Evolutionary conservation across 768 basidiomycete genomes (phyloP).

Genomic region (Phaeotremella skinneri): DNA sequence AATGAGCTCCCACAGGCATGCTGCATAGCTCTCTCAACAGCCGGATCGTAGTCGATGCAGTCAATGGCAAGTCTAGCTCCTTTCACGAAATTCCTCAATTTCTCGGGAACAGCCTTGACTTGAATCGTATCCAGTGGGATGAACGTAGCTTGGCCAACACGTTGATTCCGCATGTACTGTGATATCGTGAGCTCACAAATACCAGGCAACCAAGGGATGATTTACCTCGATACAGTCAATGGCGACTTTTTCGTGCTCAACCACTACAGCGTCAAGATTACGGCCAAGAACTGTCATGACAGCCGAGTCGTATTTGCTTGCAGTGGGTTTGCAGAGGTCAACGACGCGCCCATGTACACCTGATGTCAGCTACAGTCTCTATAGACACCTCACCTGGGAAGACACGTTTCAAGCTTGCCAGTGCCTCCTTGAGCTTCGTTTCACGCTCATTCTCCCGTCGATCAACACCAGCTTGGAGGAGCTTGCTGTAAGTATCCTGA

Average conservation of each 20-base stretch:
- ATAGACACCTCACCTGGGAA: slow-evolving; percentile 68
- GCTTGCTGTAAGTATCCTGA: slow-evolving; percentile 71
- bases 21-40: slow-evolving; percentile 89
- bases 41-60: slow-evolving; percentile 75
- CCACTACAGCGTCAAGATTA: slow-evolving; percentile 92
- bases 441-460: slow-evolving; percentile 83
- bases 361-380: slow-evolving; percentile 38
- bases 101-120: slow-evolving; percentile 88
- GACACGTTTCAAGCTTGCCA: slow-evolving; percentile 76
- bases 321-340: slow-evolving; percentile 91
- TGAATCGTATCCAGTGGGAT: slow-evolving; percentile 98
- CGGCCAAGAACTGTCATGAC: slow-evolving; percentile 89
- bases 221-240: slow-evolving; percentile 93
- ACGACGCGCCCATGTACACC: slow-evolving; percentile 89
- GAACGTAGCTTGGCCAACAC: slow-evolving; percentile 93
- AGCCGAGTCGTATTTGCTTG: slow-evolving; percentile 85
- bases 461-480: slow-evolving; percentile 87
- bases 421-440: slow-evolving; percentile 75
- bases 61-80: slow-evolving; percentile 83
- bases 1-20: slow-evolving; percentile 93
- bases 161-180: slow-evolving; percentile 91
- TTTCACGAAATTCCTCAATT: slow-evolving; percentile 85
- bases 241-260: slow-evolving; percentile 93
- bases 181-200: background rate
- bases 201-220: background rate